Evolutionary conservation across 2,329 filamentous ascomycete genomes (phyloP).

Genomic region (Aspergillus hiratsukae): DNA sequence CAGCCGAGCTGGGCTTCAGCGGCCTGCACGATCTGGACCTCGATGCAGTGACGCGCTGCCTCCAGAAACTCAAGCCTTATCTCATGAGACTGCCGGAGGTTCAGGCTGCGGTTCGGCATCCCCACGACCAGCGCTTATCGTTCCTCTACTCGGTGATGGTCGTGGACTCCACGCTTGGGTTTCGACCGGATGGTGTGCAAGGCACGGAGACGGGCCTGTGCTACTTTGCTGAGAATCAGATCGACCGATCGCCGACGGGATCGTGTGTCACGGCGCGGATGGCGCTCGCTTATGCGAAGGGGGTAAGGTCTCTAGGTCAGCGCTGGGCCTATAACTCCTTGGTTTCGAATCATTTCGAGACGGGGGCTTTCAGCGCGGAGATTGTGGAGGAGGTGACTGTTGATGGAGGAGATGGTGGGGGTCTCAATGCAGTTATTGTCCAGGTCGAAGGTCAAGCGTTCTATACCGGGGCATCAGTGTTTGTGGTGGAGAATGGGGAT

Average conservation of each 20-base stretch:
- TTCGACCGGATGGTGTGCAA: slow-evolving; percentile 8
- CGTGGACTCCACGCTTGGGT: slow-evolving; percentile 23
- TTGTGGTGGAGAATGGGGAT: slow-evolving; percentile 30
- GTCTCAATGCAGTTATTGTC: slow-evolving; percentile 18
- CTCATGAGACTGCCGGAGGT: slow-evolving; percentile 17
- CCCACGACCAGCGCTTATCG: slow-evolving; percentile 28
- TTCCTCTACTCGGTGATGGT: slow-evolving; percentile 43
- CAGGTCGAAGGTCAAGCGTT: slow-evolving; percentile 30
- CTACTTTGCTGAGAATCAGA: slow-evolving; percentile 44
- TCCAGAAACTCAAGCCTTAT: slow-evolving; percentile 13
- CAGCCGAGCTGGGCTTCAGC: slow-evolving; percentile 37
- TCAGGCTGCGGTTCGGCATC: slow-evolving; percentile 21
- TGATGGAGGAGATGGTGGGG: neutral
- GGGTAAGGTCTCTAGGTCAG: slow-evolving; percentile 15
- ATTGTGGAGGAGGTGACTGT: slow-evolving; percentile 15
- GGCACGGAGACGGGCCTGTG: slow-evolving; percentile 42
- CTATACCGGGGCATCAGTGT: slow-evolving; percentile 28
- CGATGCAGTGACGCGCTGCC: slow-evolving; percentile 25
- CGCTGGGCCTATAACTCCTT: slow-evolving; percentile 35
- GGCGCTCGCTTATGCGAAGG: slow-evolving; percentile 33
- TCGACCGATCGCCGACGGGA: slow-evolving; percentile 44
- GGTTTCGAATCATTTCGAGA: slow-evolving; percentile 27
- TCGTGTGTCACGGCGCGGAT: slow-evolving; percentile 36
- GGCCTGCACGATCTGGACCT: slow-evolving; percentile 27
- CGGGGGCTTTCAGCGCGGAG: slow-evolving; percentile 21